These are phyloP conservation scores for Allomyces arbusculus DNA, from an alignment of 192 early-diverging fungal species.

Conservation along the genomic window DNA sequence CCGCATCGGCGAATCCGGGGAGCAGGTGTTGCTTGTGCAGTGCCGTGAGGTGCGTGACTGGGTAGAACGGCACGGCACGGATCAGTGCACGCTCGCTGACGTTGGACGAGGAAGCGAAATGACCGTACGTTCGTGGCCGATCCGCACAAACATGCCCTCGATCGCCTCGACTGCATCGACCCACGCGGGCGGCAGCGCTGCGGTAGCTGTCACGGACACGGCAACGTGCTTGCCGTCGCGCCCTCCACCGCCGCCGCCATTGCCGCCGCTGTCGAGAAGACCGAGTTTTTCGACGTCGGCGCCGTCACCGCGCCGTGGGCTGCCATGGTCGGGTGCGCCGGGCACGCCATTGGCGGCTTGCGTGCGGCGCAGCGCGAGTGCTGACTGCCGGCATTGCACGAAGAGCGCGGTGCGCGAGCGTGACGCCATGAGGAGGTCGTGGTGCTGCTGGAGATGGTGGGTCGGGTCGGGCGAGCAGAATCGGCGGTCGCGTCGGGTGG, in stretches of 20 bases:
- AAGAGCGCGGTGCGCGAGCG: slow-evolving; percentile 79
- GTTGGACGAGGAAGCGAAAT: too few species aligned
- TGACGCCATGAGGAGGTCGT: slow-evolving; percentile 39
- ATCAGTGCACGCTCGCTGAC: too few species aligned
- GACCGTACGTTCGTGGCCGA: too few species aligned
- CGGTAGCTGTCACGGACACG: slow-evolving; percentile 63
- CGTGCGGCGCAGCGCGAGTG: slow-evolving; percentile 32
- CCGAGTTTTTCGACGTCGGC: slow-evolving; percentile 7
- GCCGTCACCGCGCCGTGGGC: slow-evolving; percentile 4
- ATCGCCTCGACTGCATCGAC: slow-evolving; percentile 82
- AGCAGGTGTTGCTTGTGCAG: slow-evolving; percentile 65
- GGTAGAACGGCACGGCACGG: too few species aligned
- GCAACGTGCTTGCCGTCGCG: slow-evolving; percentile 40
- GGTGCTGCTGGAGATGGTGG: too few species aligned
- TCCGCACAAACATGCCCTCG: slow-evolving; percentile 4
- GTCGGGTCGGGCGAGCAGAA: too few species aligned
- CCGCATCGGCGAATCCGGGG: slow-evolving; percentile 83
- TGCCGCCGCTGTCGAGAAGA: slow-evolving; percentile 24
- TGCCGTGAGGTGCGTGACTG: too few species aligned
- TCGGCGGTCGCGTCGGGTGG: too few species aligned
- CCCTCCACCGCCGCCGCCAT: slow-evolving; percentile 17
- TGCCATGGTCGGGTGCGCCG: background rate
- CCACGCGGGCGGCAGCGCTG: slow-evolving; percentile 81
- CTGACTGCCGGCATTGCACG: slow-evolving; percentile 75
- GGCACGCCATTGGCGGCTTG: slow-evolving; percentile 17